Evolutionary conservation across 2,329 filamentous ascomycete genomes (phyloP), one percentile per base, ranked within the genome.

Genomic region (Furcasterigmium furcatum): DNA sequence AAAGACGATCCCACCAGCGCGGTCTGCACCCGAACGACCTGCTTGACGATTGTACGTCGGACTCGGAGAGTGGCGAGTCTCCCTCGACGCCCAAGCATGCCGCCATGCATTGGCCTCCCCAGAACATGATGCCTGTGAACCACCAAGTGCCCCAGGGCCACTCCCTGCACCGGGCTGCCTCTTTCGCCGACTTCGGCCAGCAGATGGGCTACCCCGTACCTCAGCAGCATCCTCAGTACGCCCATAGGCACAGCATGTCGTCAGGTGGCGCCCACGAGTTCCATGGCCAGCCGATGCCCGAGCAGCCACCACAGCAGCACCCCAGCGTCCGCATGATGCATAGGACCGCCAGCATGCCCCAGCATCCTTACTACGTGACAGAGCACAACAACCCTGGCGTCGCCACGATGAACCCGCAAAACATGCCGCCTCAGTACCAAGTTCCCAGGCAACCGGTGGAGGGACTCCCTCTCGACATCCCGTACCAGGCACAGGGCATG

Each of bases 341-440:
- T 52, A 70, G 74, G 44, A 66, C 70, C n/a, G 55, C 70, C 5
- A 73, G 68, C 57, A 64, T 77, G 55, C 67, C 72, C 4, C 70
- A 72, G 44, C 60, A 65, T 29, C 60, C 63, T 6, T 80, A 74
- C 58, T 85, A 82, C 54, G 71, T 84, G 24, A 75, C 81, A 1
- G 80, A 85, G 46, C 77, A 82, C 52, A 74, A 71, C 58, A 83
- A 83, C 54, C 79, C 80, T 9, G 78, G 75, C 12, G 75, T 85
- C 6, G 80, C 79, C 25, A 84, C 79, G 12, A 77, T 84, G 73
- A 80, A 77, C 61, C 72, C 77, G 10, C 72, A 71, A 51, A 56
- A 68, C 7, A 64, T 79, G 40, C 66, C 71, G n/a, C 61, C 69
- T 7, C 65, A 73, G 46, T 79, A 79, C 59, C 75, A 79, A 42